These are phyloP conservation scores for Xylona heveae DNA, from an alignment of 495 filamentous ascomycete genomes.

Conservation along the genomic window DNA sequence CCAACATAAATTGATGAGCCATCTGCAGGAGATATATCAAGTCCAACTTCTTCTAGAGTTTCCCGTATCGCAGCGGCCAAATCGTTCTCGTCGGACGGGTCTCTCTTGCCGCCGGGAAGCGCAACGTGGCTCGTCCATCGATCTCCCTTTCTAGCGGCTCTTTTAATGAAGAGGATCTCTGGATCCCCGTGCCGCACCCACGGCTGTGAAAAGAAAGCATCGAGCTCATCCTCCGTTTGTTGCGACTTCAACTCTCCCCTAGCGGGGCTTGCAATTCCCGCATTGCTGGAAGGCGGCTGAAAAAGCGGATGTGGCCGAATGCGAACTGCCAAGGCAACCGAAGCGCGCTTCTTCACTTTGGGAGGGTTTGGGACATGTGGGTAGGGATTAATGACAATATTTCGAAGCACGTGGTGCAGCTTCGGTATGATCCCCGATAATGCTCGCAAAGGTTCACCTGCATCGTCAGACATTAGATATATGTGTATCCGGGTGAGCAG, in stretches of 20 bases:
- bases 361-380: slow-evolving; percentile 42
- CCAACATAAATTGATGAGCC: slow-evolving; percentile 29
- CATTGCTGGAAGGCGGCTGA: slow-evolving; percentile 20
- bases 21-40: slow-evolving; percentile 34
- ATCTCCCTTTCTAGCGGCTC: slow-evolving; percentile 47
- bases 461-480: too few species aligned
- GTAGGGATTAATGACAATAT: too few species aligned
- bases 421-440: too few species aligned
- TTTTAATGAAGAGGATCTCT: slow-evolving; percentile 59
- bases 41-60: slow-evolving; percentile 48
- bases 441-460: too few species aligned
- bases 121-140: slow-evolving; percentile 62
- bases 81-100: slow-evolving; percentile 46
- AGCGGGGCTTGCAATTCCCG: slow-evolving; percentile 1
- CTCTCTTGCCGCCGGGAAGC: slow-evolving; percentile 50
- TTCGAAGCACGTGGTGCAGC: too few species aligned
- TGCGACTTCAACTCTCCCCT: slow-evolving; percentile 7
- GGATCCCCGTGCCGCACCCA: slow-evolving; percentile 61
- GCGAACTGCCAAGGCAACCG: slow-evolving; percentile 50
- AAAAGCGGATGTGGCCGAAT: slow-evolving; percentile 38
- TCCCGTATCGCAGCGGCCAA: slow-evolving; percentile 44
- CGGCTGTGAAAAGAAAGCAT: slow-evolving; percentile 40
- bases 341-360: slow-evolving; percentile 41
- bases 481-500: too few species aligned
- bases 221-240: slow-evolving; percentile 20